A percentile compares a stretch with the other conserved stretches of the same genome.
These are phyloP conservation scores for Phytopythium chamaehyphon DNA, from an alignment of 352 stramenopile genomes.

Conservation along the genomic window DNA sequence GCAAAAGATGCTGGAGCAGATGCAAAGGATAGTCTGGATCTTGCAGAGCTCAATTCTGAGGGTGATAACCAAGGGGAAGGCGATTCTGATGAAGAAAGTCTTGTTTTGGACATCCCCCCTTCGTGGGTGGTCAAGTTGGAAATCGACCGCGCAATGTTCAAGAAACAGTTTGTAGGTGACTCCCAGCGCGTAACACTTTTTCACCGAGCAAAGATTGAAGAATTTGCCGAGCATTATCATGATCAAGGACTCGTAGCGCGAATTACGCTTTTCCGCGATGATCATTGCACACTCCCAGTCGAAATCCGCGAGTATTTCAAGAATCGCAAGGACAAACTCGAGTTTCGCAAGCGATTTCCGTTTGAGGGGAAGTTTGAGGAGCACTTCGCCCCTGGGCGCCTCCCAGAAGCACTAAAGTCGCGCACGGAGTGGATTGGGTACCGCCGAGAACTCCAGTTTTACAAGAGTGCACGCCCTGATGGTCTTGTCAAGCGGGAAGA, in stretches of 20 bases:
- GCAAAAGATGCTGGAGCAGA: constrained; percentile 40
- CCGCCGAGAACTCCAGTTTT: constrained; percentile 88
- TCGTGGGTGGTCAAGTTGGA: constrained; percentile 81
- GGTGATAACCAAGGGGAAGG: constrained; percentile 51
- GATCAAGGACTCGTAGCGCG: constrained; percentile 84
- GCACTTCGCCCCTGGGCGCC: constrained; percentile 62
- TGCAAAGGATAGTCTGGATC: constrained; percentile 44
- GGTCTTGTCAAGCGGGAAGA: constrained; percentile 85
- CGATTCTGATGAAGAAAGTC: constrained; percentile 49
- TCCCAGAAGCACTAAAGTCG: constrained; percentile 70
- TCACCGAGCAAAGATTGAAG: constrained; percentile 87
- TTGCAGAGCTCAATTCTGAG: constrained; percentile 40
- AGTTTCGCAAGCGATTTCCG: constrained; percentile 66
- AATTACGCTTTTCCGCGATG: constrained; percentile 84
- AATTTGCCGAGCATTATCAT: constrained; percentile 90
- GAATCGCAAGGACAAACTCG: constrained; percentile 89
- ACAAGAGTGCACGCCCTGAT: constrained; percentile 86
- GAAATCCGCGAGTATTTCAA: constrained; percentile 91
- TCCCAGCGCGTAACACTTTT: constrained; percentile 89
- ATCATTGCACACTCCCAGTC: constrained; percentile 66
- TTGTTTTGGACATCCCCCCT: constrained; percentile 79
- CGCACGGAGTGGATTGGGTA: constrained; percentile 87
- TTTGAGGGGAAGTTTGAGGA: constrained; percentile 88
- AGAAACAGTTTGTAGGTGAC: constrained; percentile 82
- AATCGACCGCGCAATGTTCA: constrained; percentile 71